Evolutionary conservation across 78 protist species (phyloP).

Genomic region (Speleostelium caveatum): DNA sequence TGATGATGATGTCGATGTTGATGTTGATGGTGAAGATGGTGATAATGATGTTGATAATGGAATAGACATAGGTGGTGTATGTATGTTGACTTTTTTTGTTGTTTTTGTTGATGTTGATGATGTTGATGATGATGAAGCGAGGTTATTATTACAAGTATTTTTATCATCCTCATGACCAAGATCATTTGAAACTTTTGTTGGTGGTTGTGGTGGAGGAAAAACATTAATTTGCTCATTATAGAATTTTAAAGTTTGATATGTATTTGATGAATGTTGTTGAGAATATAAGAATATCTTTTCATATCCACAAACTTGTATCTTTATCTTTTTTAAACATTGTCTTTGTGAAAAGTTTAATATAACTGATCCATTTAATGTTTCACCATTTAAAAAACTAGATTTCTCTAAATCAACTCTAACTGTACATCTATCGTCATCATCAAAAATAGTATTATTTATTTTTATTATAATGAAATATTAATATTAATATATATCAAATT

Average conservation of each 20-base stretch:
- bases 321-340: conserved; percentile 48
- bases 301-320: conserved; percentile 58
- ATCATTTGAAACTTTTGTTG: conserved; percentile 6
- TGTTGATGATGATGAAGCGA: background rate
- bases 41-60: background rate
- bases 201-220: conserved; percentile 20
- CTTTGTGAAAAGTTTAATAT: conserved; percentile 18
- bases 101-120: background rate
- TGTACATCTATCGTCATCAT: conserved; percentile 58
- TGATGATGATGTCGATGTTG: background rate
- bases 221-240: conserved; percentile 13
- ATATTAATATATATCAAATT: background rate
- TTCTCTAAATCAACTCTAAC: conserved; percentile 45
- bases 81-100: background rate
- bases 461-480: background rate
- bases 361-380: conserved; percentile 30
- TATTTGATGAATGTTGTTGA: background rate
- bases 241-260: conserved; percentile 48
- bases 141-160: background rate
- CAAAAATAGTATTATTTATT: too few relatives aligned
- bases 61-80: background rate
- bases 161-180: too few relatives aligned
- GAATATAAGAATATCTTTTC: conserved; percentile 32
- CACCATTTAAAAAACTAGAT: conserved; percentile 60
- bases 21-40: background rate